Evolutionary conservation across 2,329 filamentous ascomycete genomes (phyloP), one percentile per base, ranked within the genome.

Genomic region (Penicillium sp.): DNA sequence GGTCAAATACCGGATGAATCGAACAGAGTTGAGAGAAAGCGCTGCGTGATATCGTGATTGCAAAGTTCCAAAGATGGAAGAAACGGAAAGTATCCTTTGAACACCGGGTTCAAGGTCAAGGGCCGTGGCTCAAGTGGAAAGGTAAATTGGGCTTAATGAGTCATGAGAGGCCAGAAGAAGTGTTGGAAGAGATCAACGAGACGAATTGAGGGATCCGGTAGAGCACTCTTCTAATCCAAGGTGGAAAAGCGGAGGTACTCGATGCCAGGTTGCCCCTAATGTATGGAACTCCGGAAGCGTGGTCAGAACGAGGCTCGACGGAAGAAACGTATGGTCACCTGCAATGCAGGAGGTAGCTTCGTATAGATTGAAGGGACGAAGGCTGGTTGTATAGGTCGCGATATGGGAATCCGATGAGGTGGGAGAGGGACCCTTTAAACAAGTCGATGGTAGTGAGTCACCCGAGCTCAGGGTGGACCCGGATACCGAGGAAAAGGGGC

Each of bases 41-140:
- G 68, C 68, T 71, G 66, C 68, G 68, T 71, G 59, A 70, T 59
- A 69, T 71, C 68, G 68, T 71, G 61, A 71, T 49, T 53, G 48
- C 31, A 61, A 49, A 48, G 35, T 27, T 14, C 57, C 59, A 58
- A 56, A 52, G 50, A 63, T 62, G 55, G 55, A 52, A 54, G 41
- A 59, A 54, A 60, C 39, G 51, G 56, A 51, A 58, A 49, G 30
- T 41, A 61, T 55, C 66, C 66, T 66, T 60, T 64, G 61, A 68
- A 68, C 66, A 66, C 65, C 65, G 58, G 66, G 64, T 61, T 63
- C 62, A 64, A 67, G 62, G 61, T 54, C 41, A 49, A 51, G 45
- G 55, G 56, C 58, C 57, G 60, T 64, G 66, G 68, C 65, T 70
- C 67, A 64, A 51, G 44, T 39, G 44, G 47, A 30, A 45, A 45